Evolutionary conservation across 345 rosid genomes (phyloP).

Genomic region (Euphorbia peplus): DNA sequence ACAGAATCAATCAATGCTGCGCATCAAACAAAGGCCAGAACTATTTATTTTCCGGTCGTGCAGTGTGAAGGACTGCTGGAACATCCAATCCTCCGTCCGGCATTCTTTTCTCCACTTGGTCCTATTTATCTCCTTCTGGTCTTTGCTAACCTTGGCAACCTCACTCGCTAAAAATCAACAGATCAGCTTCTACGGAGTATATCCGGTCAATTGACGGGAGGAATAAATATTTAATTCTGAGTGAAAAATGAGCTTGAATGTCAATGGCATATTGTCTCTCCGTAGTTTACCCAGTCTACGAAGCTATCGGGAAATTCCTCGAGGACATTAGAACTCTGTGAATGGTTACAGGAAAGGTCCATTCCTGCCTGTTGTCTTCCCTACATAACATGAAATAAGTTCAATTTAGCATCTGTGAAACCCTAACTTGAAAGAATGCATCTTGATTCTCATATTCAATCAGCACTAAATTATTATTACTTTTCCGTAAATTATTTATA

Average conservation of each 20-base stretch:
- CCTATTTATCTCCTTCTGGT: background rate
- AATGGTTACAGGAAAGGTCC: slow-evolving; percentile 31
- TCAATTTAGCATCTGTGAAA: slow-evolving; percentile 8
- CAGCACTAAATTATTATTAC: background rate
- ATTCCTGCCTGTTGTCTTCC: slow-evolving; percentile 50
- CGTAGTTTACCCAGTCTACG: slow-evolving; percentile 69
- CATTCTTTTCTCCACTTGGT: slow-evolving; percentile 4
- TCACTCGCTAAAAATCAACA: slow-evolving; percentile 10
- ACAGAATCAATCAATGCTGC: slow-evolving; percentile 13
- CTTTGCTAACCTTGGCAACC: slow-evolving; percentile 6
- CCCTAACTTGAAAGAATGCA: background rate
- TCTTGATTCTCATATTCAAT: background rate
- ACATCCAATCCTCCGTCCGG: background rate
- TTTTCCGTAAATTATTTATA: no score
- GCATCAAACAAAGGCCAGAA: background rate
- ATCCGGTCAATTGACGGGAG: background rate
- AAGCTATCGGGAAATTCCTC: slow-evolving; percentile 77
- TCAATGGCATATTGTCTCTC: slow-evolving; percentile 78
- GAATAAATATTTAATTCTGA: background rate
- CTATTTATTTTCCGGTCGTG: slow-evolving; percentile 1
- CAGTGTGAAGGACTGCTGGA: slow-evolving; percentile 11
- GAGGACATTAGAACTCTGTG: slow-evolving; percentile 29
- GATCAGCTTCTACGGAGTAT: slow-evolving; percentile 2
- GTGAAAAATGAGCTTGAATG: slow-evolving; percentile 9
- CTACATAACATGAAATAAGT: slow-evolving; percentile 35